Base-by-base conservation (phyloP, 2,329 filamentous ascomycete species). In the Penicillium sp. region DNA sequence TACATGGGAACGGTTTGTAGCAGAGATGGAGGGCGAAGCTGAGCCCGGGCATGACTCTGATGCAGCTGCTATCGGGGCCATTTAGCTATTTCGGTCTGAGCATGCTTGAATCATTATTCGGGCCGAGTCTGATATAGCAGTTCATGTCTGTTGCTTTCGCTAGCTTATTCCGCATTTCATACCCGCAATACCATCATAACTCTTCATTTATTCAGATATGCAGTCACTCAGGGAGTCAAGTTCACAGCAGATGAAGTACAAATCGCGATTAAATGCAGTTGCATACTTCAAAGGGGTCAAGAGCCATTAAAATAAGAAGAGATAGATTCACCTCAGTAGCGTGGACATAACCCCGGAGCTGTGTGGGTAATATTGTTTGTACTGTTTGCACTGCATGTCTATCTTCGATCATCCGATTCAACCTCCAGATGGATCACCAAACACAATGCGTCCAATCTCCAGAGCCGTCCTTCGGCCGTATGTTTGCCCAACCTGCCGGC, bases 1-100 rank as follows among this genome's bases (percentile, higher is more conserved):
- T 53, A 89, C 90, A 8, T 99, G 94, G 94, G 91, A 96, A 78
- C 80, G 81, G 60, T 97, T 97, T 70, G 80, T 97, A n/a, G 81
- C 84, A 65, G 91, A 96, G 69, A 93, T 95, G 87, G 90, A 96
- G 70, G 85, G 81, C 64, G 84, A 90, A 63, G 59, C 67, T 36
- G 70, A 71, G 7, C 53, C 60, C 8, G 60, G 57, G 3, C 65
- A 57, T 16, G 68, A 66, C n/a, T 53, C 61, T n/a, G 58, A 67
- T 15, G 48, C 60, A 15, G 55, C 63, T 54, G 58, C 68, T 45
- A 31, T 63, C 55, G 60, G 64, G 5, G 59, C 61, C 33, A 48
- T 57, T 50, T 66, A 59, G 46, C 3, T n/a, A 41, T 21, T 5
- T 46, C 34, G 8, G 40, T 49, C 43, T 46, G n/a, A 48, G 40